Conservation (phyloP, 371 early-diverging fungal genomes). For the Mucor sp. region DNA sequence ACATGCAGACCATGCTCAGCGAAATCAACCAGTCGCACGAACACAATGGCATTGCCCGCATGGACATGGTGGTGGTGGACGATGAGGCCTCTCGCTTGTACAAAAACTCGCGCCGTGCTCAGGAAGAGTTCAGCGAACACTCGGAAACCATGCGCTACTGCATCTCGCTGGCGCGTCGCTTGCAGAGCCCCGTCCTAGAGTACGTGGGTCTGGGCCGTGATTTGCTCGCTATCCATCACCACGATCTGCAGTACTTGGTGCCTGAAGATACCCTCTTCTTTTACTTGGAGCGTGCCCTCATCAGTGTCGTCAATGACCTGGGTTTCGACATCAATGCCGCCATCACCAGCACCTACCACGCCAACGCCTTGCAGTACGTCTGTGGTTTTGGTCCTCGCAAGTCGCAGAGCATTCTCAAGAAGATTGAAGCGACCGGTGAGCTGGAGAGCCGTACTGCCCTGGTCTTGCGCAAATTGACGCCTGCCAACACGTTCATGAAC, state of each 20-base stretch:
- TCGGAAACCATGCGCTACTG: constrained; percentile 83
- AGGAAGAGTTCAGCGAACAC: constrained; percentile 70
- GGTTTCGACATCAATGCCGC: constrained; percentile 92
- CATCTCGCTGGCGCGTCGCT: constrained; percentile 80
- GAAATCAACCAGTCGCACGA: constrained; percentile 51
- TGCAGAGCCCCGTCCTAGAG: constrained; percentile 87
- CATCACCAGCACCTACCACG: constrained; percentile 68
- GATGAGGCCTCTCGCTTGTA: constrained; percentile 91
- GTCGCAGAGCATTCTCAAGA: constrained; percentile 70
- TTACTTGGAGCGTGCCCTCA: constrained; percentile 83
- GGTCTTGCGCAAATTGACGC: constrained; percentile 65
- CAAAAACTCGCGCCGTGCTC: constrained; percentile 75
- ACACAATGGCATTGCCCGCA: constrained; percentile 21
- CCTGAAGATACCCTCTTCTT: constrained; percentile 68
- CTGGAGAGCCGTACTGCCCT: constrained; percentile 74
- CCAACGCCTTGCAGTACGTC: constrained; percentile 83
- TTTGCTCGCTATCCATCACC: constrained; percentile 68
- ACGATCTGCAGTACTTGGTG: constrained; percentile 75
- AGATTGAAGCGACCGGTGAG: constrained; percentile 50
- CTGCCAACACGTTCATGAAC: constrained; percentile 87
- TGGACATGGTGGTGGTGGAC: constrained; percentile 63
- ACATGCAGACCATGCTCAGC: constrained; percentile 59
- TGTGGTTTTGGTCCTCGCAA: constrained; percentile 96
- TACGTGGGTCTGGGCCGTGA: constrained; percentile 83
- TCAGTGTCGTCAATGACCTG: constrained; percentile 83